Evolutionary conservation across 352 stramenopile species (phyloP).

Genomic region (Phytophthora sojae): DNA sequence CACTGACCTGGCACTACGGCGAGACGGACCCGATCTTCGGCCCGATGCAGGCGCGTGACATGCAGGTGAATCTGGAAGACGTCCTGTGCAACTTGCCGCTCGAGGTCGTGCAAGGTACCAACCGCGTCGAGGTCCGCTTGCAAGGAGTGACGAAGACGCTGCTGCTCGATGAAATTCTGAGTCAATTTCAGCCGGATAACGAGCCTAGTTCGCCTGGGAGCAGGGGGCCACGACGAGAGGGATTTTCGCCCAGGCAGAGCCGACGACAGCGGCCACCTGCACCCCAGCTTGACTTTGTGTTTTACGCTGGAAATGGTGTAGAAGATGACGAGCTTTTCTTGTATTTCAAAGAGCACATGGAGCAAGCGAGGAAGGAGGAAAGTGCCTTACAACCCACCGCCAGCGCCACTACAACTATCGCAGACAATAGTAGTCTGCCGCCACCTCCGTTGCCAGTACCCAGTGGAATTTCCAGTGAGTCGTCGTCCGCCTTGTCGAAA

Average conservation of each 20-base stretch:
- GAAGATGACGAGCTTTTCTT: slow-evolving; percentile 90
- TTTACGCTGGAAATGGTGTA: slow-evolving; percentile 85
- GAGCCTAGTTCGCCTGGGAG: slow-evolving; percentile 26
- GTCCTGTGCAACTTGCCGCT: slow-evolving; percentile 84
- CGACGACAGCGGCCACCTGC: slow-evolving; percentile 9
- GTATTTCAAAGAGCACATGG: slow-evolving; percentile 80
- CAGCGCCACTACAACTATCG: slow-evolving; percentile 5
- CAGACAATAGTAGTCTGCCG: slow-evolving; percentile 9
- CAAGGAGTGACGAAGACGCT: slow-evolving; percentile 72
- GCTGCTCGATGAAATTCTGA: slow-evolving; percentile 70
- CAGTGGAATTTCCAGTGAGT: slow-evolving; percentile 19
- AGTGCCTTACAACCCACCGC: not conserved
- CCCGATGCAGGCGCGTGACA: slow-evolving; percentile 86
- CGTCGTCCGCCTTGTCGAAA: slow-evolving; percentile 48
- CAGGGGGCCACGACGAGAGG: slow-evolving; percentile 4
- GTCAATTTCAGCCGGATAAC: slow-evolving; percentile 41
- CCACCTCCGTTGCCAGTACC: slow-evolving; percentile 19
- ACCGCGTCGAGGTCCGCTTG: slow-evolving; percentile 78
- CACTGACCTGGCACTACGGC: slow-evolving; percentile 73
- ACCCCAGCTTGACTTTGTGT: slow-evolving; percentile 83
- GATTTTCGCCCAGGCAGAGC: slow-evolving; percentile 19
- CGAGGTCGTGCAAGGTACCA: slow-evolving; percentile 82
- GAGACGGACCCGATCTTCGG: slow-evolving; percentile 82
- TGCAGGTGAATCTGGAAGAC: slow-evolving; percentile 90
- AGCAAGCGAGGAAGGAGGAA: slow-evolving; percentile 41